phyloP scores from a whole-genome alignment of 2,329 filamentous ascomycete species.

The Zymoseptoria ardabiliae region DNA sequence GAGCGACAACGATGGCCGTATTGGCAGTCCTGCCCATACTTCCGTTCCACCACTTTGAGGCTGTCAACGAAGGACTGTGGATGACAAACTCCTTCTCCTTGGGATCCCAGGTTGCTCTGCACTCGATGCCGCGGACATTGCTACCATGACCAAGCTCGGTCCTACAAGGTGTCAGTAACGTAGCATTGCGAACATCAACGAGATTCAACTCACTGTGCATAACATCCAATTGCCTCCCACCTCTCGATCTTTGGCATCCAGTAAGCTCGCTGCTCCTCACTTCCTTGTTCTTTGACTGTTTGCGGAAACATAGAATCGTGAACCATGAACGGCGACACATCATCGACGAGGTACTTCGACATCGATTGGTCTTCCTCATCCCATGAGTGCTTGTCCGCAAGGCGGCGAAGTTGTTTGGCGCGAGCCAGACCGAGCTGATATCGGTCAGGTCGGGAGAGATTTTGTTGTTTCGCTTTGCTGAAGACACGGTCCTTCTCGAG shows the following conservation, averaged over 20 bases:
- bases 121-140: conserved; percentile 46
- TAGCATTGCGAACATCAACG: neutral
- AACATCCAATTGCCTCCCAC: conserved; percentile 46
- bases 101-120: conserved; percentile 41
- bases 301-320: conserved; percentile 47
- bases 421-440: conserved; percentile 47
- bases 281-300: conserved; percentile 46
- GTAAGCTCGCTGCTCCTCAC: conserved; percentile 40
- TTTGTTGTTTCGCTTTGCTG: conserved; percentile 44
- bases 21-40: conserved; percentile 48
- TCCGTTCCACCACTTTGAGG: conserved; percentile 51
- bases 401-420: conserved; percentile 44
- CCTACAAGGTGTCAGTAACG: neutral
- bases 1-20: conserved; percentile 48
- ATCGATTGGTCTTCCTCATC: conserved; percentile 44
- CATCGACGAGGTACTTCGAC: conserved; percentile 47
- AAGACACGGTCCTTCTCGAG: conserved; percentile 44
- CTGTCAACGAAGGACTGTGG: conserved; percentile 46
- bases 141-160: conserved; percentile 48
- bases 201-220: conserved; percentile 34
- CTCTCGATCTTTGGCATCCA: conserved; percentile 45
- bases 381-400: conserved; percentile 42
- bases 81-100: conserved; percentile 41
- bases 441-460: conserved; percentile 45
- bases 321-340: conserved; percentile 47